Evolutionary conservation across 331 rosid species (phyloP), one percentile per base, ranked within the genome.

Genomic region (Malus hybrid): DNA sequence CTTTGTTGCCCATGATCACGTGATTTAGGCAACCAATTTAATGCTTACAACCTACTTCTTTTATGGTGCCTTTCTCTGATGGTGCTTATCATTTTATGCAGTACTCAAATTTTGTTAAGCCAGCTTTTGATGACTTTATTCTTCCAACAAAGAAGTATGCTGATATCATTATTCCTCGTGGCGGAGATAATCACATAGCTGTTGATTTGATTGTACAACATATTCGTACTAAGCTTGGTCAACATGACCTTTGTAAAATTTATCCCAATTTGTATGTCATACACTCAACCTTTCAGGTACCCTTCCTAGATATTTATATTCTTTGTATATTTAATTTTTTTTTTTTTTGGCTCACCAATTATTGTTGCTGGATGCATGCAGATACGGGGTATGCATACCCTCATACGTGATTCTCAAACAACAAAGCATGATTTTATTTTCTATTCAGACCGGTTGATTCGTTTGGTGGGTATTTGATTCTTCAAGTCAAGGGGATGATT

Each of bases 141-240:
- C 96, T 94, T 77, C 99, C 99, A 60, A 92, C 99, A 32, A 94
- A 94, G 88, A 94, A 94, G 86, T 94, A 94, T 80, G 99, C 99
- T 27, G 99, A 94, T 83, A 90, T 94, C 81, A 94, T 94, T 71
- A 94, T 94, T 64, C 99, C 99, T 81, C 96, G 99, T 36, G 99
- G 99, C 70, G 97, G 99, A 71, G 99, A 94, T 80, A 94, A 94
- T 82, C 99, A 92, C 78, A 97, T 94, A 64, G 99, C 99, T 31
- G 88, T 94, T 74, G 99, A 94, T 85, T 89, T 94, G 83, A 94
- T 94, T 78, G 99, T 94, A 75, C 97, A 94, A 75, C 99, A 94
- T 82, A 94, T 94, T 73, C 91, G 96, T 52, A 92, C 97, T 19
- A 94, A 94, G 88, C 97, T 94, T 80, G 97, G 98, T 71, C 98